phyloP scores from a whole-genome alignment of 257 asterid genomes.

The Solanum sparsipilum region DNA sequence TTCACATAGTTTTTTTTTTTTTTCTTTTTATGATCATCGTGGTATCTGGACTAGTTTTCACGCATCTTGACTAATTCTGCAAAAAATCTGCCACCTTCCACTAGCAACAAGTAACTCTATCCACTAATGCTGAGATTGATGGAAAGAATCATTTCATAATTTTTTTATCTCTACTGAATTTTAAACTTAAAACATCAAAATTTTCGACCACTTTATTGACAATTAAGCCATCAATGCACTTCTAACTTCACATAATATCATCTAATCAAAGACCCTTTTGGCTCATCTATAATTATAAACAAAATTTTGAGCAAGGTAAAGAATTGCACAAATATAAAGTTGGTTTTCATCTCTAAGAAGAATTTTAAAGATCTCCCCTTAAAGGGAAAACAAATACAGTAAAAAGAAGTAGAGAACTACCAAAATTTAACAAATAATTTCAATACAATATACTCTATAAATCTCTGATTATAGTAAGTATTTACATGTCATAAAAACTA shows the following conservation, averaged over 20 bases:
- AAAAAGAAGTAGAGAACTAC: neutral
- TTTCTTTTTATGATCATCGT: no score
- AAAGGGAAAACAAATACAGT: neutral
- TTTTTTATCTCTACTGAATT: rapidly evolving
- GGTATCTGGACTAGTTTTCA: no score
- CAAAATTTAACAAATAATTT: neutral
- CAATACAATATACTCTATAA: neutral
- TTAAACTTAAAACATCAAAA: no score
- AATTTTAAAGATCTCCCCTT: neutral
- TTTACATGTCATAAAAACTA: neutral
- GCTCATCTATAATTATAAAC: neutral
- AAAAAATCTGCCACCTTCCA: no score
- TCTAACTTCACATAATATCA: no score
- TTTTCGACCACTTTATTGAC: no score
- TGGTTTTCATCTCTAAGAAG: neutral
- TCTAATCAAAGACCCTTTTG: neutral
- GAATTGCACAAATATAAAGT: neutral
- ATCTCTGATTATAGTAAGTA: neutral
- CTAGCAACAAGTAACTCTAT: no score
- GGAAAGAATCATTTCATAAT: no score
- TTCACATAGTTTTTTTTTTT: no score
- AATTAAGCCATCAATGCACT: no score
- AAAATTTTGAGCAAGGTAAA: neutral
- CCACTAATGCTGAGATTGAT: no score
- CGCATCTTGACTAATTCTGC: no score